Evolutionary conservation across 2,329 filamentous ascomycete genomes (phyloP), one percentile per base, ranked within the genome.

Genomic region (Aspergillus unguis): DNA sequence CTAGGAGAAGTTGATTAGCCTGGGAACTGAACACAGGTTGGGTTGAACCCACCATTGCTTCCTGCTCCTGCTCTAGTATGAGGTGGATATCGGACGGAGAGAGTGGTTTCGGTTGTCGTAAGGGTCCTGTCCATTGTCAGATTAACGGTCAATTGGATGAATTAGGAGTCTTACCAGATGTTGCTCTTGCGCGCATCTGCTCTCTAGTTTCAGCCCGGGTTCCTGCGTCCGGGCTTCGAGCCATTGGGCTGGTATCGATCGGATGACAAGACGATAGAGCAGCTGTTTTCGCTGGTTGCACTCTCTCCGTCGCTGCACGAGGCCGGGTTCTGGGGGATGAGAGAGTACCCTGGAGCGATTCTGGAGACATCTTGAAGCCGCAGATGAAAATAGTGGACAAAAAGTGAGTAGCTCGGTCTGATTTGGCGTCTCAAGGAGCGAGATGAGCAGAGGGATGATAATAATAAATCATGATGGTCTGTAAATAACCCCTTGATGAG

Each of bases 51-150:
- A 94, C 92, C 64, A 96, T 87, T 33, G 91, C 89, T 72, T 97
- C 92, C 64, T 97, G 92, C 68, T 97, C 92, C 71, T 95, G 94
- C 73, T 97, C 92, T 27, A 96, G 79, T 74, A 96, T 85, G 54
- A 88, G 79, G 71, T 96, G 91, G 56, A 97, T 79, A 70, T 97
- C 92, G 3, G 90, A 88, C 1, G 90, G 86, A 0, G 92, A 96
- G 69, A 96, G 75, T 3, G 92, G 92, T 33, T 90, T 83, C 5
- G 92, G 92, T 69, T 96, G 92, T 57, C 92, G 84, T 63, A 95
- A 75, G 3, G 92, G 92, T 0, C 87, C 88, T 51, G 84, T 33
- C 33, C 8, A 17, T 51, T 29, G 54, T 33, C 44, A 29, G 29
- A 40, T 11, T 17, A 40, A 10, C 29, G 9, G 17, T 9, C 41